Conservation (phyloP, 441 rosid genomes). For the Geranium incanum region DNA sequence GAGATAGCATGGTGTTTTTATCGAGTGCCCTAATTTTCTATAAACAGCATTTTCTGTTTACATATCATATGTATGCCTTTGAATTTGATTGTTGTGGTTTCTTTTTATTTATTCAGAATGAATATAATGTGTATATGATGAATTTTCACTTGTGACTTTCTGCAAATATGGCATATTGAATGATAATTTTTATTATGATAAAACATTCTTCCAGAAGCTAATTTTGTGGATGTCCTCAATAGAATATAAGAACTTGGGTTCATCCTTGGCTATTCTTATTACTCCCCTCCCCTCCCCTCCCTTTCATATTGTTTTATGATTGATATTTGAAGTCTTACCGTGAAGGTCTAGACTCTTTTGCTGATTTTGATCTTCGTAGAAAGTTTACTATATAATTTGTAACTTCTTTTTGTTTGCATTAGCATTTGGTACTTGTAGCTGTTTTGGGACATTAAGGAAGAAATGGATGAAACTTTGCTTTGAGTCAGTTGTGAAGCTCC, state of each 20-base stretch:
- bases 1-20: slow-evolving; percentile 6
- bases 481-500: slow-evolving; percentile 7
- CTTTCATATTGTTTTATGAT: neutral
- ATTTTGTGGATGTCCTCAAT: neutral
- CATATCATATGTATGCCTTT: neutral
- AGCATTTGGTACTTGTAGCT: neutral
- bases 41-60: neutral
- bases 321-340: neutral
- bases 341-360: neutral
- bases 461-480: slow-evolving; percentile 16
- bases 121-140: neutral
- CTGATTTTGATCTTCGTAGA: neutral
- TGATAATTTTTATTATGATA: neutral
- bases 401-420: neutral
- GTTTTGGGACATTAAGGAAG: neutral
- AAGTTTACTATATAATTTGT: neutral
- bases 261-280: neutral
- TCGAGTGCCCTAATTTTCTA: neutral
- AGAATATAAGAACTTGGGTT: neutral
- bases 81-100: slow-evolving; percentile 1
- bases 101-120: neutral
- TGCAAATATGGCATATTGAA: neutral
- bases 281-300: neutral
- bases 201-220: slow-evolving; percentile 4
- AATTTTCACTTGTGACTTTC: neutral